Conservation (phyloP, 495 filamentous ascomycete species). For the Xylaria castorea region DNA sequence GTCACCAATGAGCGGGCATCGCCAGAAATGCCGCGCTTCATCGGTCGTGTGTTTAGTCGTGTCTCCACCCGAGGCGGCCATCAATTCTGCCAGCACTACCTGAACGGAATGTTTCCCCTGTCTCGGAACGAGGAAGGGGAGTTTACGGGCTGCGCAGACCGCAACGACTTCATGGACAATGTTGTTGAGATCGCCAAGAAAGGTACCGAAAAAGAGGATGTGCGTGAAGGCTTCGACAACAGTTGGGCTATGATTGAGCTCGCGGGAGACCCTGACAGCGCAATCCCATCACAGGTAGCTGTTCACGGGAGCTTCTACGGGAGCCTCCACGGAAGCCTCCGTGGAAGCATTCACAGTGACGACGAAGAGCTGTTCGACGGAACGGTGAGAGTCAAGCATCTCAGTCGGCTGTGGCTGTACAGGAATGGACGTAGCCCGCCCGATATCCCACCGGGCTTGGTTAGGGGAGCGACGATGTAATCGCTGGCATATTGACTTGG, state of each 20-base stretch:
- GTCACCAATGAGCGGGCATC: conserved; percentile 48
- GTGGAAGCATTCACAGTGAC: conserved; percentile 27
- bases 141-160: conserved; percentile 45
- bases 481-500: conserved; percentile 4
- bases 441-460: conserved; percentile 37
- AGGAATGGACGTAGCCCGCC: conserved; percentile 68
- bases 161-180: conserved; percentile 65
- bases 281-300: conserved; percentile 41
- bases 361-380: conserved; percentile 31
- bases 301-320: conserved; percentile 39
- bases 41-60: conserved; percentile 77
- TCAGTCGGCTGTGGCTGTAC: conserved; percentile 78
- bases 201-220: conserved; percentile 45
- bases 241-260: conserved; percentile 39
- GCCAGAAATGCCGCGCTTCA: conserved; percentile 63
- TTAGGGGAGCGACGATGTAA: conserved; percentile 21
- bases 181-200: conserved; percentile 51
- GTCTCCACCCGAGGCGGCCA: conserved; percentile 67
- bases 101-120: conserved; percentile 79
- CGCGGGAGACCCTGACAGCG: conserved; percentile 29
- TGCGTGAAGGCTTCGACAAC: conserved; percentile 49
- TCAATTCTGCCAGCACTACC: conserved; percentile 80
- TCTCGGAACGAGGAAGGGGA: conserved; percentile 39
- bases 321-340: conserved; percentile 17
- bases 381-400: conserved; percentile 64